Evolutionary conservation across 2,329 filamentous ascomycete species (phyloP).

Genomic region (Pseudogymnoascus sp.): DNA sequence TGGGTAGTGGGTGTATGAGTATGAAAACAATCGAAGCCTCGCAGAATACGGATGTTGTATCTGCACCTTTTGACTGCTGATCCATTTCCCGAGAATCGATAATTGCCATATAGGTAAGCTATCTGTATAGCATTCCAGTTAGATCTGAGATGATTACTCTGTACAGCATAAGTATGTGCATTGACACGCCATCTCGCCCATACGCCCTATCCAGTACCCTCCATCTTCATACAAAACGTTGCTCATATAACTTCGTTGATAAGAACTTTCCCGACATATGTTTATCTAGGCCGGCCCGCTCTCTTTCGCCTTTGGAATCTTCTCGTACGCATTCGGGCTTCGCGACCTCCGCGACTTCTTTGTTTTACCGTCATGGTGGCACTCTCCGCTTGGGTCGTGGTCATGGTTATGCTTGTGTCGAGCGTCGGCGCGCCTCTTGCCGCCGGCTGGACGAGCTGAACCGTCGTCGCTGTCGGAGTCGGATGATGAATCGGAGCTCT

Average conservation of each 20-base stretch:
- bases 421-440: conserved; percentile 13
- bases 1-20: background rate
- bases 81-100: background rate
- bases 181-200: background rate
- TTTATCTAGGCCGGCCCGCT: background rate
- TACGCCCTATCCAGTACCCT: background rate
- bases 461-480: conserved; percentile 47
- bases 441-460: conserved; percentile 31
- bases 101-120: background rate
- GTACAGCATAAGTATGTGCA: background rate
- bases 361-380: conserved; percentile 32
- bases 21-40: background rate
- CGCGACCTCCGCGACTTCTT: conserved; percentile 40
- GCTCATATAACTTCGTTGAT: conserved; percentile 1
- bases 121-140: background rate
- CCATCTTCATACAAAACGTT: background rate
- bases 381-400: conserved; percentile 31
- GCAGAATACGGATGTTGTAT: background rate
- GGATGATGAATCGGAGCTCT: conserved; percentile 44
- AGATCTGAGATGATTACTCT: background rate
- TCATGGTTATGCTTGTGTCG: conserved; percentile 35
- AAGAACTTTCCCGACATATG: background rate
- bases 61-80: background rate
- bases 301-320: conserved; percentile 52
- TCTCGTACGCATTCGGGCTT: conserved; percentile 77